Conservation (phyloP, 495 filamentous ascomycete genomes). For the Hypoxylon trugodes region DNA sequence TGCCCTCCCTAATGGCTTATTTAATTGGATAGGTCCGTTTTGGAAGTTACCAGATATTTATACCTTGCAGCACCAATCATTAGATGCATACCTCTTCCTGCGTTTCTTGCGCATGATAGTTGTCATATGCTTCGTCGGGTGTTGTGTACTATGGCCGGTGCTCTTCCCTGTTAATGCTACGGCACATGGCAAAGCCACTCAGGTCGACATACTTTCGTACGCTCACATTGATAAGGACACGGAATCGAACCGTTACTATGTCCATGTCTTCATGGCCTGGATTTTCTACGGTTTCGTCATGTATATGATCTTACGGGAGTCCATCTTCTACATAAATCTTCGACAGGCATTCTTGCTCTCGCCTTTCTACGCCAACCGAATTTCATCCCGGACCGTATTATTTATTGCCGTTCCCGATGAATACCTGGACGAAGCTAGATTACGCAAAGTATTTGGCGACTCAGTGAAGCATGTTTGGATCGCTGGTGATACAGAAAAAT, state of each 20-base stretch:
- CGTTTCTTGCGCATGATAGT: slow-evolving; percentile 81
- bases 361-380: slow-evolving; percentile 84
- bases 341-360: slow-evolving; percentile 94
- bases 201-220: slow-evolving; percentile 83
- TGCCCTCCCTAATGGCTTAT: slow-evolving; percentile 69
- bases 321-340: slow-evolving; percentile 93
- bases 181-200: slow-evolving; percentile 67
- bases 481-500: slow-evolving; percentile 76
- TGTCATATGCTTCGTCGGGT: slow-evolving; percentile 80
- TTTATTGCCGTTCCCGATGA: slow-evolving; percentile 84
- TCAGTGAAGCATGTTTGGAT: slow-evolving; percentile 90
- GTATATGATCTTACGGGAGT: slow-evolving; percentile 88
- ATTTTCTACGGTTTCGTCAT: slow-evolving; percentile 87
- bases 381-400: slow-evolving; percentile 93
- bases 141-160: slow-evolving; percentile 82
- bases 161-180: slow-evolving; percentile 88
- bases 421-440: slow-evolving; percentile 75
- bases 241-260: slow-evolving; percentile 72
- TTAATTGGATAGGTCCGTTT: slow-evolving; percentile 80
- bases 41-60: slow-evolving; percentile 83
- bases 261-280: slow-evolving; percentile 76
- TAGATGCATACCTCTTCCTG: slow-evolving; percentile 89
- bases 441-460: slow-evolving; percentile 81
- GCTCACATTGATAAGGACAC: slow-evolving; percentile 69
- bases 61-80: slow-evolving; percentile 85